Percentiles rank a stretch among this genome's conserved stretches.
Conservation (phyloP, 108 stramenopile genomes). For the Pseudonitzschia delicatissima region DNA sequence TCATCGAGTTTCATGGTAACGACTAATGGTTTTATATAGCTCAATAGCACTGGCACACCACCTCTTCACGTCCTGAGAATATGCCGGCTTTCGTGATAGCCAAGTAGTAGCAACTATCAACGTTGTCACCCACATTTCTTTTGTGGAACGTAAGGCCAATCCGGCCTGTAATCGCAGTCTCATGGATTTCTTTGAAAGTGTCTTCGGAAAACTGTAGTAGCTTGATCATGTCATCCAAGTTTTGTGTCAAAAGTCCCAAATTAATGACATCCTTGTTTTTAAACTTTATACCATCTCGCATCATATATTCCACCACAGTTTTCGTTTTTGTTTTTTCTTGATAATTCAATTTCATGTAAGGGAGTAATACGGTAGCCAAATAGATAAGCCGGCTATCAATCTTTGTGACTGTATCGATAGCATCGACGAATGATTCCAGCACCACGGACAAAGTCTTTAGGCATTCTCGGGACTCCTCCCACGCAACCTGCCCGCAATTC, state of each 20-base stretch:
- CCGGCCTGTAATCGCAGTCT: conserved; percentile 55
- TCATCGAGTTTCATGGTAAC: conserved; percentile 54
- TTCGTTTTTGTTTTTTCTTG: conserved; percentile 49
- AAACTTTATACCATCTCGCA: conserved; percentile 79
- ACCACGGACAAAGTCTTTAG: conserved; percentile 13
- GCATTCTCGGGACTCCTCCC: conserved; percentile 39
- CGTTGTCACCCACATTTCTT: conserved; percentile 75
- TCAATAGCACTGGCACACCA: conserved; percentile 11
- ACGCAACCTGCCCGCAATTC: conserved; percentile 33
- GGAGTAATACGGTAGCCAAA: conserved; percentile 61
- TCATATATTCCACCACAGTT: conserved; percentile 60
- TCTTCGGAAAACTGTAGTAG: too few species aligned
- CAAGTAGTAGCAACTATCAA: conserved; percentile 54
- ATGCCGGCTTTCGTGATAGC: conserved; percentile 39
- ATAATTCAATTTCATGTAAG: conserved; percentile 61
- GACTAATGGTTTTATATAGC: conserved; percentile 28
- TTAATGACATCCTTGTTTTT: conserved; percentile 58
- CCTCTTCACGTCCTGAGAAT: background rate
- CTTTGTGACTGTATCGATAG: background rate
- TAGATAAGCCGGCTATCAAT: conserved; percentile 55
- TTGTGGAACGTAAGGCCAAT: conserved; percentile 57
- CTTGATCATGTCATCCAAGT: conserved; percentile 57
- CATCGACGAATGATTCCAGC: conserved; percentile 1
- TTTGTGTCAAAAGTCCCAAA: conserved; percentile 40
- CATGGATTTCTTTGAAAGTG: background rate